Base-by-base conservation (phyloP, 2,329 filamentous ascomycete genomes). In the Teratosphaeria gauchensis region DNA sequence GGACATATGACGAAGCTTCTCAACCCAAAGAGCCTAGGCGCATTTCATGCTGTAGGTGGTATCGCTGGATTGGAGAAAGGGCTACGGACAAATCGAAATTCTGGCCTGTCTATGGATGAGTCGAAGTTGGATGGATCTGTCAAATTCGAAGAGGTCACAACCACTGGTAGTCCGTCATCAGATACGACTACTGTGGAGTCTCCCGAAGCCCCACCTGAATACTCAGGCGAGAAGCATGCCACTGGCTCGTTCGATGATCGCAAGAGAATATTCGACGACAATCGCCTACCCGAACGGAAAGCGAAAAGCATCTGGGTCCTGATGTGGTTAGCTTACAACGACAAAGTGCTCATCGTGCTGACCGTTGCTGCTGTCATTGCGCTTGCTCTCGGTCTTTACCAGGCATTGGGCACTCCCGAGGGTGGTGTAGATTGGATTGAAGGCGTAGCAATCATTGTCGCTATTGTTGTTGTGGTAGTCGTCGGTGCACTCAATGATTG, bases 311-410 rank as follows among this genome's bases (percentile, higher is more conserved):
- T 91, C 56, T 77, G 87, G 61, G 78, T 85, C 67, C 75, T 91
- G 51, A 87, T 89, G 62, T 92, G 88, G 88, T 87, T 90, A 66
- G 87, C 88, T 1, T 90, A 89, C 74, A 90, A 91, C 69, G 88
- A 92, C 73, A 92, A 91, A 67, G 84, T 92, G 11, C 76, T 90
- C 56, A 87, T 90, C 57, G 75, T 90, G 4, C 77, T 90, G 59
- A 87, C 86, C 0, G 78, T 85, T 21, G 87, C 88, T 7, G 88
- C 88, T 1, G 77, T 82, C n/a, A 84, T 92, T 38, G 90, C 88
- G 1, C 77, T 92, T 30, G 85, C 84, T 0, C 81, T 92, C 48
- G 88, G 88, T 53, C 82, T 91, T 1, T 90, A 90, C 66, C 85
- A 91, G 67, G 65, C 66, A 1, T 59, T 70, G 16, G 83, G 81